Evolutionary conservation across 805 yeast species (phyloP).

Genomic region (Zygosaccharomyces bisporus): DNA sequence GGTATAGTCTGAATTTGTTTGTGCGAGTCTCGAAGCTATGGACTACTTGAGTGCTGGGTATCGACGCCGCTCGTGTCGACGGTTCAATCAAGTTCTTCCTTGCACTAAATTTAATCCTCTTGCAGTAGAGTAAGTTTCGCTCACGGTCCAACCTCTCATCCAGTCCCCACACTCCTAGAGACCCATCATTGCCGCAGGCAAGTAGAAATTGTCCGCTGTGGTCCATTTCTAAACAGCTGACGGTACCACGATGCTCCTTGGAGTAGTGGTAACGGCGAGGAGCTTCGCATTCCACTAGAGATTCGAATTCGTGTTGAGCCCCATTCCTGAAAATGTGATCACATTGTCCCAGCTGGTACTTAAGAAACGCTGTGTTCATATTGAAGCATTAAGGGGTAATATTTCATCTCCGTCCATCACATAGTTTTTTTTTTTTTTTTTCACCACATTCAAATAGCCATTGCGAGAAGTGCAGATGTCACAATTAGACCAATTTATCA

Average conservation of each 20-base stretch:
- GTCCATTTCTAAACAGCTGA: constrained; percentile 25
- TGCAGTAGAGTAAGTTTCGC: constrained; percentile 29
- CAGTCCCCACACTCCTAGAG: constrained; percentile 34
- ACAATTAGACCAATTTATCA: constrained; percentile 63
- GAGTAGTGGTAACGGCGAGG: constrained; percentile 14
- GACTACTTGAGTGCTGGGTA: constrained; percentile 14
- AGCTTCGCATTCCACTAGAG: constrained; percentile 18
- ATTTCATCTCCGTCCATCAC: not conserved
- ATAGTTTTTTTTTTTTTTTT: not conserved
- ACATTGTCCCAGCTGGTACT: constrained; percentile 17
- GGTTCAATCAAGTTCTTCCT: constrained; percentile 1
- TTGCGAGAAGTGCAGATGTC: constrained; percentile 16
- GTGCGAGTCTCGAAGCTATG: constrained; percentile 23
- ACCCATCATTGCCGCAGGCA: constrained; percentile 34
- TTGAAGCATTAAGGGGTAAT: not conserved
- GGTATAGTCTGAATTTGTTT: constrained; percentile 24
- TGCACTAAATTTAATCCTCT: constrained; percentile 23
- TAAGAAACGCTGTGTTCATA: constrained; percentile 14
- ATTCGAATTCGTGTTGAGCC: constrained; percentile 22
- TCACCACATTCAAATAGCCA: not conserved
- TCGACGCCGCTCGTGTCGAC: not conserved
- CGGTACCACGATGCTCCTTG: constrained; percentile 7
- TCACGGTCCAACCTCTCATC: constrained; percentile 19
- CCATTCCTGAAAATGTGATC: constrained; percentile 3
- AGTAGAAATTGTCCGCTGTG: constrained; percentile 20